Evolutionary conservation across 192 early-diverging fungal species (phyloP).

Genomic region (Gonapodya prolifera): DNA sequence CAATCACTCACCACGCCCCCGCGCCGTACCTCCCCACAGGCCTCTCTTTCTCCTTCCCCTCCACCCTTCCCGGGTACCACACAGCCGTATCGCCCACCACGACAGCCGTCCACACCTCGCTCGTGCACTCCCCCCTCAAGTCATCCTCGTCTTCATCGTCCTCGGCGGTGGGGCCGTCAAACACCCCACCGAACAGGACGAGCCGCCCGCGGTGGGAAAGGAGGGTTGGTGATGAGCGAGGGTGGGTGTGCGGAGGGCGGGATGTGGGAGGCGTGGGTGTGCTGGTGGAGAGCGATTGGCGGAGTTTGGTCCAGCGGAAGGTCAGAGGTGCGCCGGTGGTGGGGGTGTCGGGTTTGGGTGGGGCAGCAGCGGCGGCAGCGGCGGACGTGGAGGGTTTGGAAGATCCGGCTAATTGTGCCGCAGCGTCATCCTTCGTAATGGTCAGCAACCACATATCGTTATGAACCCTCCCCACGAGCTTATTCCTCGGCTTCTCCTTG

Average conservation of each 20-base stretch:
- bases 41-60: background rate
- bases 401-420: background rate
- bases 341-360: background rate
- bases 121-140: background rate
- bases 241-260: background rate
- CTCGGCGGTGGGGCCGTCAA: background rate
- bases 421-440: background rate
- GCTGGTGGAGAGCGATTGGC: background rate
- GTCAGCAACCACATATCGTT: conserved; percentile 25
- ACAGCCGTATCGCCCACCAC: background rate
- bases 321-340: background rate
- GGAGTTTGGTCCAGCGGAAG: background rate
- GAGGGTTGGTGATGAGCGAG: background rate
- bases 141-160: background rate
- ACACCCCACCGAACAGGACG: background rate
- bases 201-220: background rate
- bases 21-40: background rate
- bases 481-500: conserved; percentile 18
- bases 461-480: conserved; percentile 38
- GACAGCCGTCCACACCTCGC: background rate
- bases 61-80: background rate
- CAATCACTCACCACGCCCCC: background rate
- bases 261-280: background rate
- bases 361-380: background rate
- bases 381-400: background rate